A percentile compares a stretch with the other conserved stretches of the same genome.
Conservation (phyloP, 495 filamentous ascomycete species). For the Neurospora hispaniola region DNA sequence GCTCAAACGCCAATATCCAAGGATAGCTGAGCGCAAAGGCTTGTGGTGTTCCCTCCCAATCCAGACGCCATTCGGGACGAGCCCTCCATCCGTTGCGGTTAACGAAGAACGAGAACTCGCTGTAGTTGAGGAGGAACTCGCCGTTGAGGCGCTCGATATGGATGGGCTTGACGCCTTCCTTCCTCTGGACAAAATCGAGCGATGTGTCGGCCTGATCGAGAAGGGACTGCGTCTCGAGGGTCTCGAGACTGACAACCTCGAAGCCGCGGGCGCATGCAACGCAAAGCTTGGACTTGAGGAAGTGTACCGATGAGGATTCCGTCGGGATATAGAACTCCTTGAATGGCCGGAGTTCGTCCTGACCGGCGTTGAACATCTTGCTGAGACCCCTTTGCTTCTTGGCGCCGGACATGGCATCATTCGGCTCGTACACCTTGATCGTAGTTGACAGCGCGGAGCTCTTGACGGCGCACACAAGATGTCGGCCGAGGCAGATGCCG, state of each 20-base stretch:
- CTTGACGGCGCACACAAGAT: conserved; percentile 92
- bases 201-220: conserved; percentile 98
- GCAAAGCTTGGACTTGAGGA: conserved; percentile 91
- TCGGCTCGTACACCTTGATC: conserved; percentile 96
- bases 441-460: conserved; percentile 80
- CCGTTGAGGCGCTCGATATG: conserved; percentile 94
- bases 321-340: conserved; percentile 99
- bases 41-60: conserved; percentile 90
- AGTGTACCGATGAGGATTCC: conserved; percentile 93
- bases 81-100: conserved; percentile 98
- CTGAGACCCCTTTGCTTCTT: conserved; percentile 87
- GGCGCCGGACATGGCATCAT: conserved; percentile 76
- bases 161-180: conserved; percentile 90
- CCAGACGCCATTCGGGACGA: conserved; percentile 89
- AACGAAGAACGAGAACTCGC: conserved; percentile 97
- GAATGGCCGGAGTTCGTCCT: conserved; percentile 90
- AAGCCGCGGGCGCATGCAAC: conserved; percentile 93
- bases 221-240: conserved; percentile 90
- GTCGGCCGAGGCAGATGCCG: conserved; percentile 86
- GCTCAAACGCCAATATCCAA: conserved; percentile 95
- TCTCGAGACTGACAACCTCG: conserved; percentile 94
- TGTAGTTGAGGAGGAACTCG: conserved; percentile 96
- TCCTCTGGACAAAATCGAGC: conserved; percentile 87
- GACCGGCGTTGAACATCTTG: conserved; percentile 88
- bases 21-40: conserved; percentile 88